A percentile compares a stretch with the other conserved stretches of the same genome.
These are phyloP conservation scores for Kazachstania kunashirensis DNA, from an alignment of 805 yeast genomes.

Conservation along the genomic window DNA sequence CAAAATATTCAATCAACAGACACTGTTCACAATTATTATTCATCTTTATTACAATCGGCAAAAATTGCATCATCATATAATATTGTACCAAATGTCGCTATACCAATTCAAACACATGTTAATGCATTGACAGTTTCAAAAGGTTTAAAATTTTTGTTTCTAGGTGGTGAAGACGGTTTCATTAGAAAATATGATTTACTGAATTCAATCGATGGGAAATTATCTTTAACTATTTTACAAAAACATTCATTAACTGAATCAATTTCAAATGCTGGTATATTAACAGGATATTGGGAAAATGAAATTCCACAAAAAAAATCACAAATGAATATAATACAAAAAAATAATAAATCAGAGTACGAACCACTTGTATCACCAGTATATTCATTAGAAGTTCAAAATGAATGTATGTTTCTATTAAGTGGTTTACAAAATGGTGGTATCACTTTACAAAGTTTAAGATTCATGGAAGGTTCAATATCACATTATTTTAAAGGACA, in stretches of 20 bases:
- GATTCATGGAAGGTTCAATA: slow-evolving; percentile 73
- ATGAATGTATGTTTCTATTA: slow-evolving; percentile 73
- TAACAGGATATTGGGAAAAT: slow-evolving; percentile 88
- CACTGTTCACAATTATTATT: slow-evolving; percentile 25
- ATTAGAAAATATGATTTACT: slow-evolving; percentile 82
- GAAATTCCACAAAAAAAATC: slow-evolving; percentile 67
- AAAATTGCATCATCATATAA: slow-evolving; percentile 49
- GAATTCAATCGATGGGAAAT: slow-evolving; percentile 75
- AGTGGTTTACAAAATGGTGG: slow-evolving; percentile 83
- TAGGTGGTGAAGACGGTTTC: slow-evolving; percentile 95
- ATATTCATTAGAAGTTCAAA: slow-evolving; percentile 74
- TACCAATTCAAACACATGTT: slow-evolving; percentile 71
- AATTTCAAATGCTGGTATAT: slow-evolving; percentile 73
- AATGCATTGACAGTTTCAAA: slow-evolving; percentile 68
- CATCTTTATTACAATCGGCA: slow-evolving; percentile 36
- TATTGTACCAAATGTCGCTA: slow-evolving; percentile 76
- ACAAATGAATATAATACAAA: slow-evolving; percentile 23
- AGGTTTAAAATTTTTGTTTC: slow-evolving; percentile 78
- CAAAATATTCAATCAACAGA: slow-evolving; percentile 7
- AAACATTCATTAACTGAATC: slow-evolving; percentile 82
- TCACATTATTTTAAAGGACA: slow-evolving; percentile 67
- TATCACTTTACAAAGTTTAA: slow-evolving; percentile 68
- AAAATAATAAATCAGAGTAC: slow-evolving; percentile 30
- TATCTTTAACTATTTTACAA: slow-evolving; percentile 84
- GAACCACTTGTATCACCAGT: slow-evolving; percentile 71